Conservation (phyloP, 176 grass and related monocot species). For the Leersia perrieri region DNA sequence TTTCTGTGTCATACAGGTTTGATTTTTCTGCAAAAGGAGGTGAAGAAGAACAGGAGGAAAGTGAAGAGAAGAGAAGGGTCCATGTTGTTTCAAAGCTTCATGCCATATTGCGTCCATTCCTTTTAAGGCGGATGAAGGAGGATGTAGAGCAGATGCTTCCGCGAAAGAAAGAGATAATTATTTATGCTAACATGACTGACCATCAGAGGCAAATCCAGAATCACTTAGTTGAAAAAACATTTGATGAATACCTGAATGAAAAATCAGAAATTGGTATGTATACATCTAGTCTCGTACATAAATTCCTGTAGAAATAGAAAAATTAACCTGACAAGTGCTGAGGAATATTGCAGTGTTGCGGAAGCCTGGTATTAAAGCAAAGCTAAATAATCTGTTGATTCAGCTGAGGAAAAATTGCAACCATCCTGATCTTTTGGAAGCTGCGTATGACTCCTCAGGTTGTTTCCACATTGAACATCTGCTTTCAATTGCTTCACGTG, state of each 20-base stretch:
- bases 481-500: background rate
- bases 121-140: conserved; percentile 92
- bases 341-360: conserved; percentile 38
- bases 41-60: conserved; percentile 65
- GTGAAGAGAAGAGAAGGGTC: conserved; percentile 76
- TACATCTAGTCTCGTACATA: background rate
- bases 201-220: conserved; percentile 86
- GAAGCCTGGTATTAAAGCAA: conserved; percentile 61
- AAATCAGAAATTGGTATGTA: conserved; percentile 55
- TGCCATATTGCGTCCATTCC: conserved; percentile 90
- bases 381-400: conserved; percentile 78
- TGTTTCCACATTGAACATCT: background rate
- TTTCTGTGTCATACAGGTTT: conserved; percentile 59
- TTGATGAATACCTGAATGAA: conserved; percentile 67
- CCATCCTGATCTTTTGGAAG: conserved; percentile 87
- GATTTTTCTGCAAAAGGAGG: conserved; percentile 63
- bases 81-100: conserved; percentile 87
- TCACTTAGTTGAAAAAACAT: conserved; percentile 79
- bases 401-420: conserved; percentile 88
- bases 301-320: background rate
- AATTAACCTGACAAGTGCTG: conserved; percentile 16
- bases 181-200: conserved; percentile 94
- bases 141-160: conserved; percentile 93
- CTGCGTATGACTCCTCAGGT: conserved; percentile 53
- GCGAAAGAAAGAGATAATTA: conserved; percentile 92